These are phyloP conservation scores for Aphanoascus verrucosus DNA, from an alignment of 2,329 filamentous ascomycete species.

Conservation along the genomic window DNA sequence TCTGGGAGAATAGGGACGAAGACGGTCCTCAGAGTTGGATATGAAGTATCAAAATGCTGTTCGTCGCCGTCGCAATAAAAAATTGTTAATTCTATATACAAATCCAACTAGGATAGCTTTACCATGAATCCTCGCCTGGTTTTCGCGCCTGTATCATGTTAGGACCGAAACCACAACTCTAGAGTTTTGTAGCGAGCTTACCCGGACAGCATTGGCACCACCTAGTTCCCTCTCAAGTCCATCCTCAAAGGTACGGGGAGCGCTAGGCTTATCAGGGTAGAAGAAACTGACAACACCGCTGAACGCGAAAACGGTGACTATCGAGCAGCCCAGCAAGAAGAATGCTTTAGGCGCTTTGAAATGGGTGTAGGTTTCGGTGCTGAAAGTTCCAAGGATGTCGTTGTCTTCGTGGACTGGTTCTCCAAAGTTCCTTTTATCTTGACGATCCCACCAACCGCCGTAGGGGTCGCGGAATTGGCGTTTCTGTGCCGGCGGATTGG, in stretches of 20 bases:
- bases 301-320: constrained; percentile 52
- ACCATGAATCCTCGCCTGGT: constrained; percentile 21
- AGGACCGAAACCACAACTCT: background rate
- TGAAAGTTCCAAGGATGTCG: constrained; percentile 82
- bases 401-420: constrained; percentile 96
- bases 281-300: constrained; percentile 56
- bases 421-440: constrained; percentile 93
- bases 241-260: constrained; percentile 56
- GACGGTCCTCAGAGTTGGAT: background rate
- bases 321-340: constrained; percentile 57
- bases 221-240: constrained; percentile 67
- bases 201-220: constrained; percentile 54
- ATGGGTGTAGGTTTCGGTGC: constrained; percentile 81
- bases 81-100: constrained; percentile 11
- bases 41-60: background rate
- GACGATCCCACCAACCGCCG: constrained; percentile 91
- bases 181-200: constrained; percentile 36
- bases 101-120: background rate
- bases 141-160: constrained; percentile 28
- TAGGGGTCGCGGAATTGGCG: constrained; percentile 88
- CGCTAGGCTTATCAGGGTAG: constrained; percentile 62
- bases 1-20: too few species aligned
- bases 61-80: background rate
- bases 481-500: constrained; percentile 54
- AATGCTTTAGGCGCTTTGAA: constrained; percentile 59